Evolutionary conservation across 257 asterid species (phyloP), one percentile per base, ranked within the genome.

Genomic region (Lavandula angustifolia): DNA sequence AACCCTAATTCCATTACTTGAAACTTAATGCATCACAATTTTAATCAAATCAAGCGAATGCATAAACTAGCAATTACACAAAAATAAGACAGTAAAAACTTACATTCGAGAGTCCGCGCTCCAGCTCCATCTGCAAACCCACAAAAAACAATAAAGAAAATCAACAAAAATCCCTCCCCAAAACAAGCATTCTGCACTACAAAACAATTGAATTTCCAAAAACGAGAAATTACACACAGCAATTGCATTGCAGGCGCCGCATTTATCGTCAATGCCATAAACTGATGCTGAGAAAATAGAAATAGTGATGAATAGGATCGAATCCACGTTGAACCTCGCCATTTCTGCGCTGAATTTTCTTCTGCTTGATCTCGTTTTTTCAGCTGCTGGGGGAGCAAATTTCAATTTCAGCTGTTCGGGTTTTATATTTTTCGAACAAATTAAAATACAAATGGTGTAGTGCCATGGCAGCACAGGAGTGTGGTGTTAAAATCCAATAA

Each of bases 181-280:
- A 44, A 9, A 16, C n/a, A 5, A 35, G 0, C 13, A 56, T 7
- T 16, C 37, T 35, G 14, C 33, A 56, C 47, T 13, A 34, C 29
- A 34, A 35, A 42, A 3, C n/a, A 7, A 33, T 17, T 48, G 54
- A 64, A 43, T 11, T 1, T 3, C 33, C n/a, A 12, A 22, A 8
- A 9, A 60, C 27, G 4, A 61, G 69, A 32, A 13, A 78, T 87
- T 85, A 40, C 64, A 17, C 66, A 89, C 98, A 59, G 97, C 98
- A 81, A 92, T 85, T 53, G 97, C 95, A 59, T 80, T 75, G 77
- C 98, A 92, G 70, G 98, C 97, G 48, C 87, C 74, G 68, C 98
- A 92, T 80, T 89, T 92, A 56, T 92, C 87, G 54, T 89, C 95
- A 60, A 92, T 77, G 47, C 82, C 83, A 14, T 72, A 53, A 0